phyloP scores from a whole-genome alignment of 306 rosid species.

The Casuarina equisetifolia region DNA sequence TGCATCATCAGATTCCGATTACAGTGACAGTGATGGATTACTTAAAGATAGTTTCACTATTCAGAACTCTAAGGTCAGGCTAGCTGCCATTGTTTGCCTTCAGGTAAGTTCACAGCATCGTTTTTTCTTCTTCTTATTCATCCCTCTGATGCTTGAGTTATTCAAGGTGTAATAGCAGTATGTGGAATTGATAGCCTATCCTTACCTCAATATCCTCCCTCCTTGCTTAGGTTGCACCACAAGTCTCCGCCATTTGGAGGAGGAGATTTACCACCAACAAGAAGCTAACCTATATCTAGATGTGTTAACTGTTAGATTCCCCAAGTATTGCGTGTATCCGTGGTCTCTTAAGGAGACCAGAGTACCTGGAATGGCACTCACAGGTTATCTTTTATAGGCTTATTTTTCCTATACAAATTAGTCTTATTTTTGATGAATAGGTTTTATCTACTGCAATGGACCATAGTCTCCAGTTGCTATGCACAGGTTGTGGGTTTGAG shows the following conservation, averaged over 20 bases:
- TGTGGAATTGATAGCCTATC: background rate
- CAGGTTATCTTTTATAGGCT: background rate
- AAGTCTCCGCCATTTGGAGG: background rate
- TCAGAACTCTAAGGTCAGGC: constrained; percentile 67
- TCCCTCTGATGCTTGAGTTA: constrained; percentile 1
- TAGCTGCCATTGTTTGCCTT: constrained; percentile 80
- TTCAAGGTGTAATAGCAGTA: background rate
- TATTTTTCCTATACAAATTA: background rate
- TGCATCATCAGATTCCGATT: constrained; percentile 89
- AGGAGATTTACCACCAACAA: background rate
- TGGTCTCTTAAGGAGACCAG: background rate
- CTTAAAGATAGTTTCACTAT: constrained; percentile 47
- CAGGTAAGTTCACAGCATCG: constrained; percentile 52
- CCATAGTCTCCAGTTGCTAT: background rate
- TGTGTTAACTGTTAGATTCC: background rate
- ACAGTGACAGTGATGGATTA: constrained; percentile 81
- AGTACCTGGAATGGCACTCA: background rate
- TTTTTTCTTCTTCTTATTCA: background rate
- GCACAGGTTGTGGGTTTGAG: background rate
- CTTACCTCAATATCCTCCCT: background rate
- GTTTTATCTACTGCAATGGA: background rate
- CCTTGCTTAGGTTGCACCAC: background rate
- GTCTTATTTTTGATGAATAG: background rate
- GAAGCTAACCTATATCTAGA: background rate
- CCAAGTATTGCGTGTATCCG: background rate